phyloP scores from a whole-genome alignment of 306 rosid species.

The apple (Malus domestica) region ASM211411v1 NC_041797.1:33157501-33158000 shows the following conservation, averaged over 20 bases:
- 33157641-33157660: neutral
- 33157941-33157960: conserved; percentile 99
- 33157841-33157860: neutral
- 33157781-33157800: neutral
- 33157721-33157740: neutral
- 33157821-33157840: neutral
- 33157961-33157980: conserved; percentile 98
- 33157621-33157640: conserved; percentile 6
- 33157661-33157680: neutral
- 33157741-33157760: neutral
- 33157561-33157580: conserved; percentile 17
- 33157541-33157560: conserved; percentile 80
- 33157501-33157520: conserved; percentile 59
- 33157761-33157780: neutral
- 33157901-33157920: conserved; percentile 1
- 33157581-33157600: conserved; percentile 10
- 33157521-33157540: conserved; percentile 57
- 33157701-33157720: neutral
- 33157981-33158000: conserved; percentile 95
- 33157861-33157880: neutral
- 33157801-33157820: neutral
- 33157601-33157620: neutral
- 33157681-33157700: neutral
- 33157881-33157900: neutral
- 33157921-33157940: conserved; percentile 99